phyloP scores from a whole-genome alignment of 2,329 filamentous ascomycete genomes.

The Sordariomycetes sp. region DNA sequence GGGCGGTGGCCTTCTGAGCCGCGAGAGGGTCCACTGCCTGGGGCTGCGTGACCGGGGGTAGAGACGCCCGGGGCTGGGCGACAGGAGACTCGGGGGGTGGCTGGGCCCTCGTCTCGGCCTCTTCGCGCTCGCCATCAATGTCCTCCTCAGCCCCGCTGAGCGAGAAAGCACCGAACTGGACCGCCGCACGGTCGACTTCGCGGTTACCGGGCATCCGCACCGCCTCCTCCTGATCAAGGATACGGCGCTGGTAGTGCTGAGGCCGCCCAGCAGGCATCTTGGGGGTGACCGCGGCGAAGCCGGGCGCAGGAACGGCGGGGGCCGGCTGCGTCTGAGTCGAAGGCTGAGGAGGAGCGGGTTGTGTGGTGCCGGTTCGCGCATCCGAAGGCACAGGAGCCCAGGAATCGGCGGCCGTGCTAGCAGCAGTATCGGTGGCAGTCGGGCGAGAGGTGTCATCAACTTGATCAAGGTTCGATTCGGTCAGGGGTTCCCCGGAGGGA shows the following conservation, averaged over 20 bases:
- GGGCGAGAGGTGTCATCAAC: constrained; percentile 71
- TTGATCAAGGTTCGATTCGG: constrained; percentile 84
- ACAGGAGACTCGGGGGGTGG: constrained; percentile 88
- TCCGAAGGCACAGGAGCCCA: constrained; percentile 56
- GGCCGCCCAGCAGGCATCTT: constrained; percentile 43
- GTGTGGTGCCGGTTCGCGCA: constrained; percentile 49
- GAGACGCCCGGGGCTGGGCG: constrained; percentile 62
- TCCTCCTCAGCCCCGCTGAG: constrained; percentile 75
- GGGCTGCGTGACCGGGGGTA: constrained; percentile 58
- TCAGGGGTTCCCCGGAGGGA: constrained; percentile 71
- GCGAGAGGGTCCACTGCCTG: constrained; percentile 38
- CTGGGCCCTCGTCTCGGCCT: constrained; percentile 86
- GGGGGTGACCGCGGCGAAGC: constrained; percentile 67
- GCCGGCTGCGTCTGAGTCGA: constrained; percentile 42
- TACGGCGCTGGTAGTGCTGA: constrained; percentile 47
- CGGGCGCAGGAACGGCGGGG: constrained; percentile 42
- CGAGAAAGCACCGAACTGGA: constrained; percentile 94
- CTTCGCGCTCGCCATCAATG: constrained; percentile 87
- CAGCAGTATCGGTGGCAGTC: constrained; percentile 56
- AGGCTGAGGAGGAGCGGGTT: constrained; percentile 44
- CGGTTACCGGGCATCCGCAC: constrained; percentile 98
- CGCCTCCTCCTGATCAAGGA: constrained; percentile 91
- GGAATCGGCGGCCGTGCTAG: constrained; percentile 80
- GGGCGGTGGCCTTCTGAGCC: constrained; percentile 38
- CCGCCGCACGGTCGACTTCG: constrained; percentile 80